phyloP scores from a whole-genome alignment of 1,139 yeast genomes.

The Blastobotrys illinoisensis region DNA sequence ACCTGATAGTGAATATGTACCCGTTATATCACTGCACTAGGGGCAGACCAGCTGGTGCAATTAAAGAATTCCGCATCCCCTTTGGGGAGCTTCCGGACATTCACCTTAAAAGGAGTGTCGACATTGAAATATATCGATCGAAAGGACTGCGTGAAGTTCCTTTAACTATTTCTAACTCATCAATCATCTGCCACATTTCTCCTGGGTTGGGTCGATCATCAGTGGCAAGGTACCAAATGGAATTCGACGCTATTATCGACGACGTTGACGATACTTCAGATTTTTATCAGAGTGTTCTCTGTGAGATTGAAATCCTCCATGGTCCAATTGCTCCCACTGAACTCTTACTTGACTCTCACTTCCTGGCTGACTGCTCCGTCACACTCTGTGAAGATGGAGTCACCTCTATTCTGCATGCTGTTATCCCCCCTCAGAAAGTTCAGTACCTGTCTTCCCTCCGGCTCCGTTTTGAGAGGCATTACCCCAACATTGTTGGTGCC shows the following conservation, averaged over 20 bases:
- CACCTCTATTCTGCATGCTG: background rate
- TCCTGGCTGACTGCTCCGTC: conserved; percentile 7
- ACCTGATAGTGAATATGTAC: background rate
- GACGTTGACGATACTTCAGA: background rate
- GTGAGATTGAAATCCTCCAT: conserved; percentile 5
- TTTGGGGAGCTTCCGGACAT: conserved; percentile 1
- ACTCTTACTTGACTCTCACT: conserved; percentile 3
- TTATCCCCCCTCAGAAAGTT: background rate
- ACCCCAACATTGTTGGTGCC: background rate
- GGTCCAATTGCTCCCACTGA: conserved; percentile 6
- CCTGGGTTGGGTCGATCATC: background rate
- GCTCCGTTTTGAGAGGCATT: conserved; percentile 6
- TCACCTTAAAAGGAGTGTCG: conserved; percentile 8
- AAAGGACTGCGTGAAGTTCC: conserved; percentile 8
- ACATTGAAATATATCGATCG: conserved; percentile 3
- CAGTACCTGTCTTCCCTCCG: conserved; percentile 1
- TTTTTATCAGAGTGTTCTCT: background rate
- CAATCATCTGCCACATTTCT: background rate
- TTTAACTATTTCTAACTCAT: background rate
- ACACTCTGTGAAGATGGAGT: conserved; percentile 2
- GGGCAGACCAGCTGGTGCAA: background rate
- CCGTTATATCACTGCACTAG: background rate
- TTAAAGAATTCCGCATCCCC: background rate
- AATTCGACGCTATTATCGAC: conserved; percentile 5
- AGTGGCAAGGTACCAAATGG: conserved; percentile 1